Percentiles rank a stretch among this genome's conserved stretches.
Conservation (phyloP, 2,329 filamentous ascomycete genomes). For the Colletotrichum viniferum region DNA sequence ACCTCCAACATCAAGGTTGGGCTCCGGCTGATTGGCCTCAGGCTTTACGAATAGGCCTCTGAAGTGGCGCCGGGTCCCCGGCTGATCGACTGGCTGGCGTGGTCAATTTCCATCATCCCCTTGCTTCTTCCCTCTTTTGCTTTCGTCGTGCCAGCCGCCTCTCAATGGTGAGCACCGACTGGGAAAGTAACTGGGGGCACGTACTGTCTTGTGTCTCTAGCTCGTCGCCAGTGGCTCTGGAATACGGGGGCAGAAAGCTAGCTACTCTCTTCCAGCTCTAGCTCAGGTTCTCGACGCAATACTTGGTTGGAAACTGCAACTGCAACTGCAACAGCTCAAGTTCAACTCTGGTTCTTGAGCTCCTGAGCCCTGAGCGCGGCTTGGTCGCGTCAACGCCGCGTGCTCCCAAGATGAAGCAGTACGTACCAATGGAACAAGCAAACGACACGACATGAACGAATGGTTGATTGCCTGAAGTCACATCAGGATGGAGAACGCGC, state of each 20-base stretch:
- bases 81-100: slow-evolving; percentile 15
- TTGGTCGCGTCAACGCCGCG: neutral
- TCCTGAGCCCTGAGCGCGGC: neutral
- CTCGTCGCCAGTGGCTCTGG: neutral
- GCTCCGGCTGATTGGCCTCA: neutral
- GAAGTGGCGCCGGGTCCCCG: slow-evolving; percentile 1
- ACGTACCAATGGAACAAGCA: neutral
- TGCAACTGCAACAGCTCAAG: neutral
- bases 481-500: neutral
- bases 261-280: neutral
- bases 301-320: neutral
- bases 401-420: neutral
- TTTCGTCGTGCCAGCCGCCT: neutral
- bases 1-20: neutral
- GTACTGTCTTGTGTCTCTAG: neutral
- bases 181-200: neutral
- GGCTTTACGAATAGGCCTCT: neutral
- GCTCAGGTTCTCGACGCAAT: neutral
- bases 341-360: neutral
- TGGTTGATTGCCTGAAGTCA: neutral
- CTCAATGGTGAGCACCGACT: neutral
- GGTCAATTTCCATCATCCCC: slow-evolving; percentile 5
- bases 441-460: neutral
- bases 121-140: neutral
- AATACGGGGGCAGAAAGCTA: neutral